phyloP scores from a whole-genome alignment of 2,329 filamentous ascomycete species.

The Elsinoe batatas region DNA sequence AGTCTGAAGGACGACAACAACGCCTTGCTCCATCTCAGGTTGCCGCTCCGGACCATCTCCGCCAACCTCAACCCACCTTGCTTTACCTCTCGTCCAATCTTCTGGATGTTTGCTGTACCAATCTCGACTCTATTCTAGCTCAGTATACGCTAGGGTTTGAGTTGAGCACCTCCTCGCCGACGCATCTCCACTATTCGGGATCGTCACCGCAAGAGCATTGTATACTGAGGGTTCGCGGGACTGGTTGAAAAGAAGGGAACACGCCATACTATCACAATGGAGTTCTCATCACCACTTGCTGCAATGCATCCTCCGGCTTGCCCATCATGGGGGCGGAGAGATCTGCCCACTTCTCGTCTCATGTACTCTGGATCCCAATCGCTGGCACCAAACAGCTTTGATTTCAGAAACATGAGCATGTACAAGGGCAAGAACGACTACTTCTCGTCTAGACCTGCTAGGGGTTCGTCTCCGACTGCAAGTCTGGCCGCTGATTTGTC shows the following conservation, averaged over 20 bases:
- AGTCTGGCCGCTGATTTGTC: constrained; percentile 89
- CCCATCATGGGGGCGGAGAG: constrained; percentile 52
- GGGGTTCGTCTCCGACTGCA: constrained; percentile 80
- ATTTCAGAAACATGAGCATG: constrained; percentile 67
- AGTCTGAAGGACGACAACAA: neutral
- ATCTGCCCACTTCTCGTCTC: constrained; percentile 44
- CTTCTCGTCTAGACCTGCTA: constrained; percentile 63
- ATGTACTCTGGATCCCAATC: constrained; percentile 44
- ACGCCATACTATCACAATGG: constrained; percentile 48
- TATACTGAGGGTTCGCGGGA: neutral
- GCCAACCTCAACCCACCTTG: constrained; percentile 2
- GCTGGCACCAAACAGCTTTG: constrained; percentile 57
- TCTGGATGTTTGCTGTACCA: constrained; percentile 1
- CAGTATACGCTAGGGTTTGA: constrained; percentile 11
- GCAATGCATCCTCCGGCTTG: constrained; percentile 71
- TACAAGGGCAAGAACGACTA: constrained; percentile 63
- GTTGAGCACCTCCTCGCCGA: constrained; percentile 4
- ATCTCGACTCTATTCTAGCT: constrained; percentile 7
- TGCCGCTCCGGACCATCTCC: neutral
- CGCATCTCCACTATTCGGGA: neutral
- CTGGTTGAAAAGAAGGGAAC: neutral
- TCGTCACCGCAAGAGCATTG: constrained; percentile 6
- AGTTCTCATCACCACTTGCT: constrained; percentile 86
- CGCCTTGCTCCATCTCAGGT: neutral
- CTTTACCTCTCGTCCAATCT: constrained; percentile 2